These are phyloP conservation scores for Claviceps fusiformis DNA, from an alignment of 2,329 filamentous ascomycete genomes.

Conservation along the genomic window DNA sequence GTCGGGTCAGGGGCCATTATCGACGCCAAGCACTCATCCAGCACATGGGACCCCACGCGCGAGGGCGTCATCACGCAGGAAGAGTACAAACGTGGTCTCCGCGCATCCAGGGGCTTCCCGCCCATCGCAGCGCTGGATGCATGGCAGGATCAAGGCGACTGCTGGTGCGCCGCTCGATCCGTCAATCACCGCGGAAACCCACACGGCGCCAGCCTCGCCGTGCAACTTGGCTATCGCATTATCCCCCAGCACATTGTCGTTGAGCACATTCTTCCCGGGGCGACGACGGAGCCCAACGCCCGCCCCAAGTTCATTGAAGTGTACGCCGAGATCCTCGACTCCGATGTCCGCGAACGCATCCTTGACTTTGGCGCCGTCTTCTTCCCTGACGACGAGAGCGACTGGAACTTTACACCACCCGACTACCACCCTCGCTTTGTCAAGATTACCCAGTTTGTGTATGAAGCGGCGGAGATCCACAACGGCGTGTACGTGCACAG, in stretches of 20 bases:
- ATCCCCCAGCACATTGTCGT: slow-evolving; percentile 57
- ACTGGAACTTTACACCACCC: slow-evolving; percentile 17
- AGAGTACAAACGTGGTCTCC: slow-evolving; percentile 10
- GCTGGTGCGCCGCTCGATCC: slow-evolving; percentile 59
- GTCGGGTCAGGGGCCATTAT: slow-evolving; percentile 51
- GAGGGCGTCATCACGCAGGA: slow-evolving; percentile 7
- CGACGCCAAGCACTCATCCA: slow-evolving; percentile 46
- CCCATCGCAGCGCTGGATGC: slow-evolving; percentile 43
- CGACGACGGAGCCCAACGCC: slow-evolving; percentile 46
- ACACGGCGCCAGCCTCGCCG: slow-evolving; percentile 49
- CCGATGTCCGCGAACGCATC: slow-evolving; percentile 24
- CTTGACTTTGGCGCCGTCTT: slow-evolving; percentile 29
- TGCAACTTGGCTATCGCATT: slow-evolving; percentile 44
- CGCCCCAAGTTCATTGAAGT: slow-evolving; percentile 58
- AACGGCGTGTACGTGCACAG: slow-evolving; percentile 38
- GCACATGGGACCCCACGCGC: slow-evolving; percentile 29
- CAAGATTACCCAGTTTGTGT: slow-evolving; percentile 44
- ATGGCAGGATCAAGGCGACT: slow-evolving; percentile 74
- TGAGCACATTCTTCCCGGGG: slow-evolving; percentile 53
- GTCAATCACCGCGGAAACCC: slow-evolving; percentile 26
- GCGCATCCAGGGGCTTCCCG: slow-evolving; percentile 13
- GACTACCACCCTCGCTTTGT: slow-evolving; percentile 29
- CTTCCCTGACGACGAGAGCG: slow-evolving; percentile 20
- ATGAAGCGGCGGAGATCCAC: slow-evolving; percentile 29
- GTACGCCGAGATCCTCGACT: slow-evolving; percentile 45